phyloP scores from a whole-genome alignment of 1,139 yeast genomes.

The Hansenula lynferdii region DNA sequence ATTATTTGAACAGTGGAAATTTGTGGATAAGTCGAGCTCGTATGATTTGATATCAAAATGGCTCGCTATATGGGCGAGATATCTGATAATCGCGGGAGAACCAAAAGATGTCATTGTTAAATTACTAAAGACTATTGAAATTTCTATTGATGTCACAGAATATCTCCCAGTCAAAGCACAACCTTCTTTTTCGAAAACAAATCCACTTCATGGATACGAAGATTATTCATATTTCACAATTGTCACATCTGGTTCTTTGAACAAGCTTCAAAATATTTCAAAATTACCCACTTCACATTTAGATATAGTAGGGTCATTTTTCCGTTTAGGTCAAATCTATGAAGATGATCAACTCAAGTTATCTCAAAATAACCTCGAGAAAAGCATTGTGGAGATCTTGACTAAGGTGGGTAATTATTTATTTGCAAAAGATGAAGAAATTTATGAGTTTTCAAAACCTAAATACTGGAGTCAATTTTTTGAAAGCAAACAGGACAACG shows the following conservation, averaged over 20 bases:
- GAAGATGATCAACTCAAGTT: constrained; percentile 19
- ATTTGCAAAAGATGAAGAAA: constrained; percentile 19
- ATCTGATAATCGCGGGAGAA: constrained; percentile 52
- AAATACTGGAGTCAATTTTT: constrained; percentile 28
- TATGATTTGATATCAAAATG: constrained; percentile 36
- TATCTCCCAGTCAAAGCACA: constrained; percentile 9
- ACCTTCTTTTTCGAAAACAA: constrained; percentile 7
- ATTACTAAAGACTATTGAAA: constrained; percentile 25
- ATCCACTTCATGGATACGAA: neutral
- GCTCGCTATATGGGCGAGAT: constrained; percentile 44
- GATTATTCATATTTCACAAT: constrained; percentile 25
- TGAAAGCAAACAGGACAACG: constrained; percentile 5
- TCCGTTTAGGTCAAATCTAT: constrained; percentile 31
- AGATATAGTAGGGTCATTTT: constrained; percentile 43
- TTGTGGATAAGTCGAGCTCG: constrained; percentile 33
- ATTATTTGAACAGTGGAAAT: constrained; percentile 69
- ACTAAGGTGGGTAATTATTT: constrained; percentile 41
- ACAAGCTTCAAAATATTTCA: constrained; percentile 15
- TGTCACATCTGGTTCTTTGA: constrained; percentile 21
- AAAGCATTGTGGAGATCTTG: constrained; percentile 22
- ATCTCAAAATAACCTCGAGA: constrained; percentile 11
- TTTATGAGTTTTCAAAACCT: constrained; percentile 15
- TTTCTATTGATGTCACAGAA: constrained; percentile 17
- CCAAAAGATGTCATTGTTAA: constrained; percentile 30
- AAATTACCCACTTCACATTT: constrained; percentile 38